Conservation (phyloP, 345 rosid genomes). For the Eucalyptus virginea region DNA sequence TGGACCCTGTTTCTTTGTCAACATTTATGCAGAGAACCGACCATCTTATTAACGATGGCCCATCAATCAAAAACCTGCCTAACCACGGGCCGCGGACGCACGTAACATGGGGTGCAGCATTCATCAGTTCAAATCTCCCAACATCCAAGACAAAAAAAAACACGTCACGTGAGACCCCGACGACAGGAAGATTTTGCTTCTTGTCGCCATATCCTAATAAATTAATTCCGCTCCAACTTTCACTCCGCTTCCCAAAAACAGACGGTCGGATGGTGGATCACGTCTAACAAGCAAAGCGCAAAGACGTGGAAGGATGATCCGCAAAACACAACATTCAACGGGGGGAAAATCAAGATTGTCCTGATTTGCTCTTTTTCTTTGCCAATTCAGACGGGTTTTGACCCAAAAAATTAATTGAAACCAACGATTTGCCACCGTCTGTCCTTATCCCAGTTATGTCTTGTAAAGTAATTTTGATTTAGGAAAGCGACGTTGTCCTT, state of each 20-base stretch:
- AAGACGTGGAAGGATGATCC: neutral
- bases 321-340: fast-evolving
- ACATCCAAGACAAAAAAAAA: neutral
- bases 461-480: neutral
- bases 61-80: neutral
- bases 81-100: neutral
- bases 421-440: neutral
- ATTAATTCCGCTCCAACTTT: neutral
- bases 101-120: neutral
- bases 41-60: neutral
- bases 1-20: neutral
- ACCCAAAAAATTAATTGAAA: neutral
- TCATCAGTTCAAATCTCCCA: neutral
- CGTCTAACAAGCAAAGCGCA: neutral
- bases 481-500: neutral
- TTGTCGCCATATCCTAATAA: neutral
- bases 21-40: neutral
- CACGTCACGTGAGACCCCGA: neutral
- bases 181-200: neutral
- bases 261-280: neutral
- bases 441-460: neutral
- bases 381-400: neutral
- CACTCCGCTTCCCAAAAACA: neutral
- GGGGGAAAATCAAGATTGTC: neutral
- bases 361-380: neutral